A percentile compares a stretch with the other conserved stretches of the same genome.
phyloP scores from a whole-genome alignment of 1,139 yeast genomes.

The Magnusiomyces tetraspermus region DNA sequence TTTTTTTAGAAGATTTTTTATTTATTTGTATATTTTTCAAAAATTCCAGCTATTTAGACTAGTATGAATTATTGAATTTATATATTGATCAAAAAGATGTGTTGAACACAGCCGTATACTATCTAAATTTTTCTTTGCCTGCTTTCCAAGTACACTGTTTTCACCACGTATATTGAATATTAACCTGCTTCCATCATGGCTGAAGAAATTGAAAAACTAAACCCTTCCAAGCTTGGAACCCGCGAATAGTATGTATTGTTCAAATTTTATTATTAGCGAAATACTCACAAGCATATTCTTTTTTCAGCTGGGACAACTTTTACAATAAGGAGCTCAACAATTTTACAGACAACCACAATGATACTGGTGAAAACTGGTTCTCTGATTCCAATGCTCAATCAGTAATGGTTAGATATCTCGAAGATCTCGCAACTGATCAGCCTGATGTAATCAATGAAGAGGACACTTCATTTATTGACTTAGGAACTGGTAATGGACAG shows the following conservation, averaged over 20 bases:
- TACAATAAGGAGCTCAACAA: conserved; percentile 64
- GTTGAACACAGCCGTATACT: too few relatives aligned
- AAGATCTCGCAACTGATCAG: conserved; percentile 33
- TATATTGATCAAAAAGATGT: too few relatives aligned
- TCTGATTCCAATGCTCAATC: conserved; percentile 85
- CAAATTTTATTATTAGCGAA: conserved; percentile 7
- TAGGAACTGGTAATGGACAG: conserved; percentile 97
- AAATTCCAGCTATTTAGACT: too few relatives aligned
- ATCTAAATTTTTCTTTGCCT: too few relatives aligned
- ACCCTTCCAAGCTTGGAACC: conserved; percentile 70
- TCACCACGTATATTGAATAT: not conserved
- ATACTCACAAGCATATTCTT: not conserved
- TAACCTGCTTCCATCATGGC: not conserved
- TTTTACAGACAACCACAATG: conserved; percentile 61
- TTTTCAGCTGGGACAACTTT: conserved; percentile 65
- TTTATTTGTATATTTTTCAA: too few relatives aligned
- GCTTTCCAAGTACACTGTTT: not conserved
- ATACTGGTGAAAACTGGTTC: conserved; percentile 95
- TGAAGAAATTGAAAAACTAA: conserved; percentile 29
- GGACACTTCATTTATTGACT: conserved; percentile 48
- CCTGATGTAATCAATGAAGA: conserved; percentile 18
- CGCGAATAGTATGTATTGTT: conserved; percentile 51
- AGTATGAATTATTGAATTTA: too few relatives aligned
- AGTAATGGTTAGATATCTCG: conserved; percentile 61
- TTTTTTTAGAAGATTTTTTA: too few relatives aligned